Evolutionary conservation across 148 eudicot genomes (phyloP), one percentile per base, ranked within the genome.

Genomic region (Rheum nobile): DNA sequence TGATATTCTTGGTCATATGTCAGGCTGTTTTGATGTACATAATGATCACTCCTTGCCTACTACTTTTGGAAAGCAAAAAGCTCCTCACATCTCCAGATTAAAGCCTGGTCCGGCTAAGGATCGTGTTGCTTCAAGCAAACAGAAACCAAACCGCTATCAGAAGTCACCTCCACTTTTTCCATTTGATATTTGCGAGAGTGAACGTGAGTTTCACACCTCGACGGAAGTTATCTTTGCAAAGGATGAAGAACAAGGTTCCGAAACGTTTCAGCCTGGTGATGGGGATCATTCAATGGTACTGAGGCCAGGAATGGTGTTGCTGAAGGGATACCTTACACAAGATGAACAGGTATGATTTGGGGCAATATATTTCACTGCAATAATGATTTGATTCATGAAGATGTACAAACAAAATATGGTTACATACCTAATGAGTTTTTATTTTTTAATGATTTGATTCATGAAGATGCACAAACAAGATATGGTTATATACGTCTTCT

Each of bases 221-320:
- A 13, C 6, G 1, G 32, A 26, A 26, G 67, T 50, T 50, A 50
- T n/a, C 24, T 50, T 50, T 50, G 57, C 57, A 50, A 50, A n/a
- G 57, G 57, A 50, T 50, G 57, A 50, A 19, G 57, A 12, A 50
- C 57, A 50, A n/a, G 24, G 24, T 14, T 26, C 34, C 26, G 17
- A 26, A 57, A 24, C 4, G 24, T 50, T 8, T 26, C 65, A 57
- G 34, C 65, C 16, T 57, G 63, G 31, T 55, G 31, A 26, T 55
- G 54, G 24, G 8, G 24, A 50, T 50, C 22, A n/a, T 21, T 57
- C 32, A 79, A 29, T 31, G 13, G 78, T 90, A 41, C 76, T 86
- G 70, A 75, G 85, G 72, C 87, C 86, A 14, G 92, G 96, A 73
- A 90, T 90, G 92, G 82, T 90, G 48, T 76, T 85, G 69, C 71